Conservation (phyloP, 257 asterid species). For the Solanum infundibuliforme region DNA sequence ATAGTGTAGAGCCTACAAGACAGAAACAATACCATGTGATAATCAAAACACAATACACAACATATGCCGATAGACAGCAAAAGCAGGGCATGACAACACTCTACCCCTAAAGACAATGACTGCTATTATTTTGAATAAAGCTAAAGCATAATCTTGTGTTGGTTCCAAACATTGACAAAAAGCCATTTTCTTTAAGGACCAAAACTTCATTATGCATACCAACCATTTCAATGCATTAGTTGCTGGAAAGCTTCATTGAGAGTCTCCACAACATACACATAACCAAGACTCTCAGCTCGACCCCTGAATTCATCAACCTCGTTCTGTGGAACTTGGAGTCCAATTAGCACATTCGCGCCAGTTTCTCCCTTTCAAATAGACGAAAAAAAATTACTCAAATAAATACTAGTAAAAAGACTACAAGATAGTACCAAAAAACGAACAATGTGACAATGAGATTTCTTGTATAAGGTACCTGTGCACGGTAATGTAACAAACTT, state of each 20-base stretch:
- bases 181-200: not conserved
- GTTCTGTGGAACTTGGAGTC: not conserved
- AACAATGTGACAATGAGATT: not conserved
- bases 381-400: not conserved
- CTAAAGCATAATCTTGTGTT: not conserved
- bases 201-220: not conserved
- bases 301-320: constrained; percentile 1
- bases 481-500: constrained; percentile 86
- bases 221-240: constrained; percentile 6
- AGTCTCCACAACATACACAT: constrained; percentile 9
- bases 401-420: not conserved
- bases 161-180: not conserved
- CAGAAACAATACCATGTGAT: not conserved
- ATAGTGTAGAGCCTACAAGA: not conserved
- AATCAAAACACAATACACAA: not conserved
- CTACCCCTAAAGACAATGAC: not conserved
- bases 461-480: constrained; percentile 42
- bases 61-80: not conserved
- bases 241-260: constrained; percentile 10
- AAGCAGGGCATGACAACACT: not conserved
- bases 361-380: constrained; percentile 55
- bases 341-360: constrained; percentile 59
- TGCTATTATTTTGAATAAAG: not conserved
- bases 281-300: constrained; percentile 13
- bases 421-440: not conserved